Conservation (phyloP, 2,329 filamentous ascomycete species). For the Alternaria sp. region DNA sequence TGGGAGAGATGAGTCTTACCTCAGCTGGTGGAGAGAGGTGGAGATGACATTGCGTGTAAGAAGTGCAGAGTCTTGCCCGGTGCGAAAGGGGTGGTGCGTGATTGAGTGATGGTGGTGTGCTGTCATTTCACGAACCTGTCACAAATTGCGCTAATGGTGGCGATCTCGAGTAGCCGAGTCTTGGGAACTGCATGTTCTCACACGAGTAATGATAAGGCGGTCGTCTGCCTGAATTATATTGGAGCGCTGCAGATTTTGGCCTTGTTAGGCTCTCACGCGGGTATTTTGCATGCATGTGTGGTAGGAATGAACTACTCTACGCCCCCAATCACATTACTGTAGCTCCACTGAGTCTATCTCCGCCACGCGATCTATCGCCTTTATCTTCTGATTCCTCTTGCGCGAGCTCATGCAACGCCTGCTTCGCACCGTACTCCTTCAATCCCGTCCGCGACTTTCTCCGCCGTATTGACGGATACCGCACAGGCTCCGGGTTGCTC, state of each 20-base stretch:
- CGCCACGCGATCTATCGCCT: not conserved
- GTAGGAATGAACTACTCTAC: not conserved
- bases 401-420: slow-evolving; percentile 29
- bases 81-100: not conserved
- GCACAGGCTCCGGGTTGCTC: slow-evolving; percentile 18
- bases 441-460: slow-evolving; percentile 33
- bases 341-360: not conserved
- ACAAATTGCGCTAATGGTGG: slow-evolving; percentile 1
- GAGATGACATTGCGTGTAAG: not conserved
- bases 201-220: not conserved
- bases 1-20: slow-evolving; percentile 18
- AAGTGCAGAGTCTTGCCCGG: not conserved
- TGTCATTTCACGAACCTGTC: not conserved
- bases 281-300: not conserved
- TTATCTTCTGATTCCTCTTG: slow-evolving; percentile 18
- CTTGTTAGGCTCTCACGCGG: not conserved
- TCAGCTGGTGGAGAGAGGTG: slow-evolving; percentile 9
- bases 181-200: slow-evolving; percentile 15
- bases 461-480: slow-evolving; percentile 30
- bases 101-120: slow-evolving; percentile 1
- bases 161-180: slow-evolving; percentile 6
- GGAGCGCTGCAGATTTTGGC: not conserved
- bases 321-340: not conserved
- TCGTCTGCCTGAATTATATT: not conserved
- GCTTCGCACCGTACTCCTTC: slow-evolving; percentile 33